Base-by-base conservation (phyloP, 2,329 filamentous ascomycete species). In the Sphaerulina populicola region DNA sequence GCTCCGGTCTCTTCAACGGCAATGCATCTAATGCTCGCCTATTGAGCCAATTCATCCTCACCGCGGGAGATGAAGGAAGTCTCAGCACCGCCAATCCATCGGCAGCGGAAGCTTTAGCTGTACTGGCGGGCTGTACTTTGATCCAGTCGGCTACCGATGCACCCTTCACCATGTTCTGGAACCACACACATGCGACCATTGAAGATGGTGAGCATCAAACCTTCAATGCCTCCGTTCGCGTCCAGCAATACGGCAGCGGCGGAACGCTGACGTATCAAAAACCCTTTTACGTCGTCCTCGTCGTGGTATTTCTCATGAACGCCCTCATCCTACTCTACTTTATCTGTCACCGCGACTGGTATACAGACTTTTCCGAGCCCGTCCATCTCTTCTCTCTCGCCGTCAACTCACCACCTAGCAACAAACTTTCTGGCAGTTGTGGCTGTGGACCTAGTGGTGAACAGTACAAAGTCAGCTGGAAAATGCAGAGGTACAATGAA, bases 321-420 rank as follows among this genome's bases (percentile, higher is more conserved):
- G 53, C 82, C 27, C 70, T 83, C 37, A 85, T 83, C 50, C 69
- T 88, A 0, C 61, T 71, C 2, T 88, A 88, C 67, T 74, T 84
- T 56, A 65, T 83, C 46, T 62, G 78, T 41, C 72, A 79, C 48
- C 76, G 56, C 63, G 78, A 79, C 0, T 76, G 87, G 18, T 79
- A 91, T 6, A 89, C 84, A 0, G 87, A 91, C 69, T 89, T 85
- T 62, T 86, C 82, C 0, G 86, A 91, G 61, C 84, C 86, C 0
- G 80, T 83, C 49, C 41, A 37, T 4, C 29, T 50, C 35, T 62
- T 64, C 47, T 52, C 57, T 1, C 46, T 64, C 8, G 62, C 62
- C 1, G 60, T 90, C 47, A 88, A 88, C 62, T 78, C 73, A 23
- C 79, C 79, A 0, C 74, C 76, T 0, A 75, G 71, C 5, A 63